Evolutionary conservation across 345 rosid species (phyloP), one percentile per base, ranked within the genome.

Genomic region (Eucalyptus caleyi): DNA sequence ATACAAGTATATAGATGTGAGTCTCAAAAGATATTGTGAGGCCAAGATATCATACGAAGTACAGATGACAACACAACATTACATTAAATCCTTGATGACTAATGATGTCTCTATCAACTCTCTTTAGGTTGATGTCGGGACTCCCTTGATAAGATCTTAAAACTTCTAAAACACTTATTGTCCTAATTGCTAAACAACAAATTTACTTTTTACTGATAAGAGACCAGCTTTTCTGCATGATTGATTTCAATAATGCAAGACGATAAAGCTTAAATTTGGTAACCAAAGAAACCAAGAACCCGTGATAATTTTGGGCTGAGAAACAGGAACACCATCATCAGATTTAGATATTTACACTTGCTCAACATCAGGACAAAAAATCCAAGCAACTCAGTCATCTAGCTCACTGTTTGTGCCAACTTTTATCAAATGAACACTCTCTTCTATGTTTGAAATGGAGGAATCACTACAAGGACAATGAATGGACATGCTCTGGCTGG

Each of bases 401-500:
- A 16, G 72, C 62, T 89, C 86, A 16, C 54, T 42, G 34, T 69
- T 67, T 37, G 93, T 90, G 62, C 77, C 32, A 16, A 50, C 85
- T 90, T 85, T 91, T 86, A 94, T 81, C 86, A 91, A 94, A 51
- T 56, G 88, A 50, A 50, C 82, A 27, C 62, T 91, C 89, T 93
- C 94, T 89, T 92, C 95, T 65, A 51, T 59, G 37, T 69, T 89
- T 86, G 95, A 91, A 65, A 65, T 91, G 69, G 86, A 91, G 67
- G 92, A 91, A 89, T 91, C 90, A 26, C 93, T 91, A 47, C 88
- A 16, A 13, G 93, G 90, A 50, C 92, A 93, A 45, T 88, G 86
- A 16, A 88, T 62, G n/a, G 96, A 93, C 91, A 93, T 90, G 50
- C 93, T 93, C 89, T 86, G 93, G 93, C 95, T 94, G 40, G 95